A percentile compares a stretch with the other conserved stretches of the same genome.
Evolutionary conservation across 768 basidiomycete genomes (phyloP).

Genomic region (Kondoa malvinella): DNA sequence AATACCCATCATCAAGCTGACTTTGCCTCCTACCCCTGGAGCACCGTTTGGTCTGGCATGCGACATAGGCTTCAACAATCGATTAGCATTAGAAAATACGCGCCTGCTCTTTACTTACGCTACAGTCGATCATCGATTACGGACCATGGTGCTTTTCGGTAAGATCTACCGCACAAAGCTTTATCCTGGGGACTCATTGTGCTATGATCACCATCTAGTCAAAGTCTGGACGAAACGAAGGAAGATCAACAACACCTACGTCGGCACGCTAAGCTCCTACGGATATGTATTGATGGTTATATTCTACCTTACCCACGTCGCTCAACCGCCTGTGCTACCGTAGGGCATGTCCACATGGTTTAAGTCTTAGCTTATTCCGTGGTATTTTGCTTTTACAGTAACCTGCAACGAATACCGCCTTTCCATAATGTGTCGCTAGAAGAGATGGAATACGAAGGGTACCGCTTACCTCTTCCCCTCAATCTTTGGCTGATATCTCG

Average conservation of each 20-base stretch:
- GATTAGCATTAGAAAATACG: conserved; percentile 91
- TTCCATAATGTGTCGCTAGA: conserved; percentile 39
- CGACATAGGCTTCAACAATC: conserved; percentile 97
- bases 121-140: conserved; percentile 82
- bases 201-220: conserved; percentile 39
- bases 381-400: conserved; percentile 9
- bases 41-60: conserved; percentile 71
- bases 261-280: conserved; percentile 89
- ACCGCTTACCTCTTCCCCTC: conserved; percentile 56
- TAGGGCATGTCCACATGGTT: conserved; percentile 9
- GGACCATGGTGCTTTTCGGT: conserved; percentile 92
- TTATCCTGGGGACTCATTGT: background rate
- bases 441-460: conserved; percentile 54
- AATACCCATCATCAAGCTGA: conserved; percentile 96
- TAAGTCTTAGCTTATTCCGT: background rate
- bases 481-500: background rate
- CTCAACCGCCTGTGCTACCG: conserved; percentile 87
- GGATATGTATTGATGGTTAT: conserved; percentile 96
- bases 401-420: conserved; percentile 22
- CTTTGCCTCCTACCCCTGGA: conserved; percentile 45
- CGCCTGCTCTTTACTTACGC: conserved; percentile 91
- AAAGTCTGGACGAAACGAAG: conserved; percentile 98
- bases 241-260: conserved; percentile 97
- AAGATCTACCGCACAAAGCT: conserved; percentile 35
- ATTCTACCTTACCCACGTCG: conserved; percentile 93